These are phyloP conservation scores for Aspergillus affinis DNA, from an alignment of 495 filamentous ascomycete genomes.

Conservation along the genomic window DNA sequence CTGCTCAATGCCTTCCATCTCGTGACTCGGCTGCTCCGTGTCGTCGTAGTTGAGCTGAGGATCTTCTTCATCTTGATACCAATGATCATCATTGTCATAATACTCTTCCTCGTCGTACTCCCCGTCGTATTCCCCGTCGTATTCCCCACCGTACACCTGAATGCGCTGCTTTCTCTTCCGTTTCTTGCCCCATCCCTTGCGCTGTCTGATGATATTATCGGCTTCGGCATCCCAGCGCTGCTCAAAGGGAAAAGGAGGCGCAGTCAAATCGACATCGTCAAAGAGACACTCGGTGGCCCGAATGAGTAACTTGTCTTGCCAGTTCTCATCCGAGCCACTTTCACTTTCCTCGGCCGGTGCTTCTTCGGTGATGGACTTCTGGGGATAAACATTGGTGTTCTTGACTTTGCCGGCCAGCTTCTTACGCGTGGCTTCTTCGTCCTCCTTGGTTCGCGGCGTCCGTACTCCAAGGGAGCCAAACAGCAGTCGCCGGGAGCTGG, in stretches of 20 bases:
- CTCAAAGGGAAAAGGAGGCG: slow-evolving; percentile 86
- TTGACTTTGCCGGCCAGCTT: slow-evolving; percentile 47
- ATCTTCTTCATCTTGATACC: slow-evolving; percentile 32
- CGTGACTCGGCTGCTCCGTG: slow-evolving; percentile 16
- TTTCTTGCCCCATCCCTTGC: slow-evolving; percentile 49
- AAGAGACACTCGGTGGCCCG: slow-evolving; percentile 80
- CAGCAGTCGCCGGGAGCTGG: slow-evolving; percentile 63
- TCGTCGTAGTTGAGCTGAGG: slow-evolving; percentile 56
- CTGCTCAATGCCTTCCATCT: slow-evolving; percentile 10
- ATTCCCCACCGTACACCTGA: slow-evolving; percentile 33
- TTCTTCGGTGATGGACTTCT: slow-evolving; percentile 17
- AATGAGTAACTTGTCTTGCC: slow-evolving; percentile 71
- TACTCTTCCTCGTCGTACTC: neutral
- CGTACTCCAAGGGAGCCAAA: slow-evolving; percentile 73
- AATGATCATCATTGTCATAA: slow-evolving; percentile 29
- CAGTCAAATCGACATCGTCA: slow-evolving; percentile 68
- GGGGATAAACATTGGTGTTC: slow-evolving; percentile 22
- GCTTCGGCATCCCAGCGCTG: slow-evolving; percentile 86
- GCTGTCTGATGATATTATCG: slow-evolving; percentile 42
- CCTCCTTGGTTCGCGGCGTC: slow-evolving; percentile 64
- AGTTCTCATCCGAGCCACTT: slow-evolving; percentile 45
- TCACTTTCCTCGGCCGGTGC: slow-evolving; percentile 19
- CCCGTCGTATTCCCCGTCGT: slow-evolving; percentile 22
- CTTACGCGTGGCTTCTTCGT: slow-evolving; percentile 61
- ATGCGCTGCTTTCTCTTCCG: slow-evolving; percentile 56